Percentiles rank a stretch among this genome's conserved stretches.
Evolutionary conservation across 2,329 filamentous ascomycete species (phyloP).

Genomic region (Fusarium oligoseptatum): DNA sequence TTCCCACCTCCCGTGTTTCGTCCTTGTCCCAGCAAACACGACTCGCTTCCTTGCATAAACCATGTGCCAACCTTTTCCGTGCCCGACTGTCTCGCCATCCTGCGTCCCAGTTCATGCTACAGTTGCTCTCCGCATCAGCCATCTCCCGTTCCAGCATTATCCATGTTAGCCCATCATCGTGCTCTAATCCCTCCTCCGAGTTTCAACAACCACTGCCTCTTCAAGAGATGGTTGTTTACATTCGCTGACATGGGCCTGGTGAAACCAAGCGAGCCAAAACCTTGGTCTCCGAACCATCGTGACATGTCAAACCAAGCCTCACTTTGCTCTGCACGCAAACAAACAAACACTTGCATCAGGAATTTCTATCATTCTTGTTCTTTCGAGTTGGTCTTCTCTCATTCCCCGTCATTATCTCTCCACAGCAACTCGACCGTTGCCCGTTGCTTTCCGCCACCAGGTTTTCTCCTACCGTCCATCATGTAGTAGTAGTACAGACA

Average conservation of each 20-base stretch:
- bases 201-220: conserved; percentile 1
- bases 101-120: neutral
- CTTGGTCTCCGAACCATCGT: neutral
- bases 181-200: neutral
- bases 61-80: neutral
- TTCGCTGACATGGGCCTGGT: neutral
- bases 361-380: conserved; percentile 28
- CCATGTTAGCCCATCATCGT: conserved; percentile 4
- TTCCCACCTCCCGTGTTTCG: conserved; percentile 3
- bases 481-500: conserved; percentile 38
- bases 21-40: conserved; percentile 1
- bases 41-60: conserved; percentile 19
- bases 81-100: conserved; percentile 10
- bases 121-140: conserved; percentile 1
- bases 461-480: conserved; percentile 20
- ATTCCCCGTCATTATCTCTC: conserved; percentile 36
- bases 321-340: neutral
- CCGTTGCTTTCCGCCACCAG: conserved; percentile 8
- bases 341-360: conserved; percentile 2
- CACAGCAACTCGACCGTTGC: conserved; percentile 10
- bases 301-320: neutral
- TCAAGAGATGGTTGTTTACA: conserved; percentile 2
- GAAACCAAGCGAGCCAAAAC: conserved; percentile 1
- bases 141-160: conserved; percentile 1
- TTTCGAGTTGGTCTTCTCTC: conserved; percentile 22